These are phyloP conservation scores for Magnusiomyces sp. DNA, from an alignment of 1,139 yeast species.

Conservation along the genomic window DNA sequence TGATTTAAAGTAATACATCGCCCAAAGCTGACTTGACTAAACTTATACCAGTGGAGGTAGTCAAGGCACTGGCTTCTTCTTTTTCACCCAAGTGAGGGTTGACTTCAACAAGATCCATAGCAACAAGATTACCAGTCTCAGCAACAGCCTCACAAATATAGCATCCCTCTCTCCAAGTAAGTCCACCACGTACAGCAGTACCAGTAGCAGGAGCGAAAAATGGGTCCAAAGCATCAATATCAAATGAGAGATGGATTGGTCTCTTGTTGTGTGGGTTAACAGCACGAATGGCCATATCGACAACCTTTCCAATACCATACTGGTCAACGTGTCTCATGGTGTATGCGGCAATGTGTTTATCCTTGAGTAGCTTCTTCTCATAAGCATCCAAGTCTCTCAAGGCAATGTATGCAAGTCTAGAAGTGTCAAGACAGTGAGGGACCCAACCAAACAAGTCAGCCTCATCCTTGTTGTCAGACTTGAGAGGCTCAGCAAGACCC, in stretches of 20 bases:
- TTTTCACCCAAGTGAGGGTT: slow-evolving; percentile 83
- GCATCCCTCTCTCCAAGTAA: slow-evolving; percentile 88
- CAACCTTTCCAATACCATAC: slow-evolving; percentile 84
- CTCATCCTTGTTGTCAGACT: slow-evolving; percentile 43
- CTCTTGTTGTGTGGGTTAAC: slow-evolving; percentile 64
- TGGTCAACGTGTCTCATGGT: slow-evolving; percentile 96
- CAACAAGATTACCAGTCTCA: slow-evolving; percentile 74
- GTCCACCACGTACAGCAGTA: slow-evolving; percentile 94
- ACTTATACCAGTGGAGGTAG: slow-evolving; percentile 85
- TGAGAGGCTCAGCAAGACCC: slow-evolving; percentile 41
- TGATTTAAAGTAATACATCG: slow-evolving; percentile 59
- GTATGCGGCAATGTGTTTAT: slow-evolving; percentile 71
- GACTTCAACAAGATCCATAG: slow-evolving; percentile 88
- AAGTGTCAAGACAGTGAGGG: slow-evolving; percentile 55
- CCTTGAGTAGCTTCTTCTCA: slow-evolving; percentile 66
- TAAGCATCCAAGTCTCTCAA: slow-evolving; percentile 87
- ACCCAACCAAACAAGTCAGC: slow-evolving; percentile 54
- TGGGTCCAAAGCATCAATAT: slow-evolving; percentile 96
- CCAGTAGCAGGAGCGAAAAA: slow-evolving; percentile 94
- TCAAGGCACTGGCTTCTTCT: slow-evolving; percentile 70
- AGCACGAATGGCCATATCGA: slow-evolving; percentile 80
- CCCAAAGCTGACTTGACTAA: slow-evolving; percentile 92
- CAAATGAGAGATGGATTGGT: slow-evolving; percentile 88
- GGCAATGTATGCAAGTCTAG: slow-evolving; percentile 85
- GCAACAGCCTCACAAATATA: slow-evolving; percentile 89